Conservation (phyloP, 345 rosid genomes). For the Clausena lansium region DNA sequence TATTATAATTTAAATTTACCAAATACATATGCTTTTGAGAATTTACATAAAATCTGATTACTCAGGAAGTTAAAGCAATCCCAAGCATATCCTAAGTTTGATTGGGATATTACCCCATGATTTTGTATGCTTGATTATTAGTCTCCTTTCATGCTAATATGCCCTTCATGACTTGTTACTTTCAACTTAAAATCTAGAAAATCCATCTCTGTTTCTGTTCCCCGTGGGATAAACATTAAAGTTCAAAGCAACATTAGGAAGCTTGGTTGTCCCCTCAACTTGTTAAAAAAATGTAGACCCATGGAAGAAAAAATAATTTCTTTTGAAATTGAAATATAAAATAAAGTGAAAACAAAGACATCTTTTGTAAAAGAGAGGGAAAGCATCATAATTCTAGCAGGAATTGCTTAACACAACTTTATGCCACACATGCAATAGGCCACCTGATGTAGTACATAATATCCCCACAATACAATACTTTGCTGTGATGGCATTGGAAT, state of each 20-base stretch:
- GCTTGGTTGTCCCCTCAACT: not conserved
- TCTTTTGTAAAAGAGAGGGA: not conserved
- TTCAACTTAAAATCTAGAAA: constrained; percentile 4
- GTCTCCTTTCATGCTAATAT: not conserved
- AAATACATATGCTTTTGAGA: no score
- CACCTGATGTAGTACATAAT: not conserved
- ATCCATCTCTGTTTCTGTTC: not conserved
- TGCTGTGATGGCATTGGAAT: constrained; percentile 6
- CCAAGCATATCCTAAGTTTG: not conserved
- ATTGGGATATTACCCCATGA: not conserved
- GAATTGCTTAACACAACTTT: not conserved
- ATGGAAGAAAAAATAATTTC: not conserved
- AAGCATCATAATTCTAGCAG: constrained; percentile 11
- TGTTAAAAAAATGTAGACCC: not conserved
- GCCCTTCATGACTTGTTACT: constrained; percentile 1
- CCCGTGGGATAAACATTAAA: not conserved
- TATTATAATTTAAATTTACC: no score
- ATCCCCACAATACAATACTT: not conserved
- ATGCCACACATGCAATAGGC: not conserved
- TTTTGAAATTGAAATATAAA: not conserved
- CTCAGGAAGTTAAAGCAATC: no score
- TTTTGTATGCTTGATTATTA: not conserved
- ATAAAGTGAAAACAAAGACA: not conserved
- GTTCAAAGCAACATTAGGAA: not conserved
- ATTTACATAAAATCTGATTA: no score